Percentiles rank a stretch among this genome's conserved stretches.
phyloP scores from a whole-genome alignment of 1,284 basidiomycete genomes.

The Sanghuangporus weigelae region DNA sequence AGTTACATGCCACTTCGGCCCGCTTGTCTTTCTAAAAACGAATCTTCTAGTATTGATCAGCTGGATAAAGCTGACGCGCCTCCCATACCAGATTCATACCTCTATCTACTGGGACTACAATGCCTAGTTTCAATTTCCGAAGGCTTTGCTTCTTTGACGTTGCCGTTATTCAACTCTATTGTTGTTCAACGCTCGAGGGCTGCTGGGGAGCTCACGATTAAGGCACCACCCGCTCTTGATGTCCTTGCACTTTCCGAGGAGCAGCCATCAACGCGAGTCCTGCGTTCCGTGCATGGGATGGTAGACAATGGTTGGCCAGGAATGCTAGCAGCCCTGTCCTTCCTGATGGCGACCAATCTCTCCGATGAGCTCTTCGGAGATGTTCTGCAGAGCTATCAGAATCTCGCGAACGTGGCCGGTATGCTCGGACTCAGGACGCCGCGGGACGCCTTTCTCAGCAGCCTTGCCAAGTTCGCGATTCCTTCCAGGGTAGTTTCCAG shows the following conservation, averaged over 20 bases:
- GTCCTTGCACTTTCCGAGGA: slow-evolving; percentile 51
- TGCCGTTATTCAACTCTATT: slow-evolving; percentile 64
- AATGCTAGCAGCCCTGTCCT: slow-evolving; percentile 83
- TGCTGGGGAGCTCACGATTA: slow-evolving; percentile 59
- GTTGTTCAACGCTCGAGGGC: slow-evolving; percentile 60
- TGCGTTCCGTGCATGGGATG: slow-evolving; percentile 68
- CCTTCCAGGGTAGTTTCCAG: slow-evolving; percentile 84
- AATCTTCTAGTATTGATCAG: slow-evolving; percentile 76
- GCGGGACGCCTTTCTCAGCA: slow-evolving; percentile 89
- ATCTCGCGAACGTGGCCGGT: slow-evolving; percentile 86
- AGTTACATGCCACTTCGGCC: slow-evolving; percentile 21
- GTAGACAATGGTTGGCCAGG: slow-evolving; percentile 87
- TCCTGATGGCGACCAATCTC: slow-evolving; percentile 84
- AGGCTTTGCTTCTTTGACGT: slow-evolving; percentile 73
- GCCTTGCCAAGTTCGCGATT: slow-evolving; percentile 83
- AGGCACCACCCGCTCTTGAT: slow-evolving; percentile 72
- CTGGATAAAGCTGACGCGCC: slow-evolving; percentile 95
- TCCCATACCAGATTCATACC: slow-evolving; percentile 85
- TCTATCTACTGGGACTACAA: slow-evolving; percentile 88
- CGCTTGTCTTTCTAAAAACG: slow-evolving; percentile 7
- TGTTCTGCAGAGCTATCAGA: slow-evolving; percentile 75
- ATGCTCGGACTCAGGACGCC: slow-evolving; percentile 81
- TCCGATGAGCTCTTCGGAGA: slow-evolving; percentile 87
- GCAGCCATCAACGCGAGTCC: slow-evolving; percentile 50
- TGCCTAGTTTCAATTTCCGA: slow-evolving; percentile 86